phyloP scores from a whole-genome alignment of 2,329 filamentous ascomycete species.

The Sclerotiophoma versabilis region DNA sequence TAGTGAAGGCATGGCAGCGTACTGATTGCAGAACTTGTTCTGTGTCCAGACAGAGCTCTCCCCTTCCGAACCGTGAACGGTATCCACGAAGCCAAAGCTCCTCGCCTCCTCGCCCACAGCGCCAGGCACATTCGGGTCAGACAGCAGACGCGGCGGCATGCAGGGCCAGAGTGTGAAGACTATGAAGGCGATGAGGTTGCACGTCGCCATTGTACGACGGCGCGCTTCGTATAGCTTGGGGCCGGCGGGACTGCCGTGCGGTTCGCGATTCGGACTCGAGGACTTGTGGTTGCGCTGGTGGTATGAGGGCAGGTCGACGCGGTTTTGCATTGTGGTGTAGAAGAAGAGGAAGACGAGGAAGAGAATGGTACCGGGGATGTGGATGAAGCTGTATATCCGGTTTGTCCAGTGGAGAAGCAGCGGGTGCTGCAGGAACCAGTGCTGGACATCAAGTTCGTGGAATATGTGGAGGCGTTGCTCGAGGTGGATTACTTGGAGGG shows the following conservation, averaged over 20 bases:
- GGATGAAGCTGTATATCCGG: conserved; percentile 77
- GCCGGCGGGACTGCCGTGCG: conserved; percentile 52
- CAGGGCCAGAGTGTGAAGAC: conserved; percentile 67
- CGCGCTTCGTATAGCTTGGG: conserved; percentile 63
- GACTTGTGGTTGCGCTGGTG: conserved; percentile 47
- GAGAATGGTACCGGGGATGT: conserved; percentile 77
- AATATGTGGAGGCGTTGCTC: conserved; percentile 72
- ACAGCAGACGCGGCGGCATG: conserved; percentile 66
- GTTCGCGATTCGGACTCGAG: conserved; percentile 9
- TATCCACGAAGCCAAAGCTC: conserved; percentile 66
- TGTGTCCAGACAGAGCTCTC: conserved; percentile 75
- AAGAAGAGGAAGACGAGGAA: conserved; percentile 74
- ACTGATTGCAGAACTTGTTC: conserved; percentile 78
- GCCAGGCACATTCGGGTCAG: conserved; percentile 61
- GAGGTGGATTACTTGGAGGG: conserved; percentile 70
- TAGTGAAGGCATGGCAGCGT: conserved; percentile 78
- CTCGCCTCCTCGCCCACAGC: conserved; percentile 64
- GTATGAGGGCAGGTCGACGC: conserved; percentile 51
- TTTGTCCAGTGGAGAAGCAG: conserved; percentile 72
- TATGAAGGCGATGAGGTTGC: conserved; percentile 66
- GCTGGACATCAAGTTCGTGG: conserved; percentile 68
- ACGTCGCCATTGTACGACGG: conserved; percentile 64
- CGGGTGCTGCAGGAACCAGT: conserved; percentile 62
- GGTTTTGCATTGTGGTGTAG: conserved; percentile 69
- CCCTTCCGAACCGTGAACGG: conserved; percentile 63